Evolutionary conservation across 2,329 filamentous ascomycete species (phyloP), one percentile per base, ranked within the genome.

Genomic region (Emericellopsis atlantica): DNA sequence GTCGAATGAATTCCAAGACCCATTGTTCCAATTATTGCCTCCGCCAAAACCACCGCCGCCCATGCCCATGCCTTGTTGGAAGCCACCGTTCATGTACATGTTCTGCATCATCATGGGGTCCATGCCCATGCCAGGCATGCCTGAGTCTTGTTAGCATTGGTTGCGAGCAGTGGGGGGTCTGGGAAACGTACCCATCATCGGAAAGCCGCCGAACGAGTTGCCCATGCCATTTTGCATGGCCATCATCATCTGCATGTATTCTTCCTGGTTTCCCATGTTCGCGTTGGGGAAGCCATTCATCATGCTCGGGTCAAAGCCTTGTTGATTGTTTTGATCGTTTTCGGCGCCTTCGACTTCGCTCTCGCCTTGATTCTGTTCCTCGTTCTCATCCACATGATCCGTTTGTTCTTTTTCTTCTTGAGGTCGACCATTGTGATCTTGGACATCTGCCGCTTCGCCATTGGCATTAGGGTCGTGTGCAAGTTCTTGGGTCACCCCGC

Each of bases 241-340:
- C 78, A 84, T 81, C 80, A 85, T 76, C 78, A 77, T 76, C 59
- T 85, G 81, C 78, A 89, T 85, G 69, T 83, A 78, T 54, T 78
- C 70, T 53, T 74, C 76, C 54, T 68, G 50, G 22, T 73, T 82
- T 53, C 70, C 72, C 70, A 80, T 76, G 26, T 38, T 37, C 26
- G 36, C 37, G 26, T 38, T 42, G 12, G 18, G 32, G n/a, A 79
- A 79, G 46, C 50, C 53, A 48, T 65, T 68, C 53, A 59, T 62
- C 22, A 32, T n/a, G 16, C 26, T 22, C 9, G 36, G 21, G 9
- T 23, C 36, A n/a, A 31, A n/a, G 22, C 15, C 26, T 32, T 40
- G 39, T 16, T n/a, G n/a, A 9, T 9, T 29, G 26, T 29, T 29
- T 12, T 4, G 9, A 12, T 29, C 26, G 32, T 35, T 35, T 14